Conservation (phyloP, 371 early-diverging fungal genomes). For the Blyttiomyces sp. region DNA sequence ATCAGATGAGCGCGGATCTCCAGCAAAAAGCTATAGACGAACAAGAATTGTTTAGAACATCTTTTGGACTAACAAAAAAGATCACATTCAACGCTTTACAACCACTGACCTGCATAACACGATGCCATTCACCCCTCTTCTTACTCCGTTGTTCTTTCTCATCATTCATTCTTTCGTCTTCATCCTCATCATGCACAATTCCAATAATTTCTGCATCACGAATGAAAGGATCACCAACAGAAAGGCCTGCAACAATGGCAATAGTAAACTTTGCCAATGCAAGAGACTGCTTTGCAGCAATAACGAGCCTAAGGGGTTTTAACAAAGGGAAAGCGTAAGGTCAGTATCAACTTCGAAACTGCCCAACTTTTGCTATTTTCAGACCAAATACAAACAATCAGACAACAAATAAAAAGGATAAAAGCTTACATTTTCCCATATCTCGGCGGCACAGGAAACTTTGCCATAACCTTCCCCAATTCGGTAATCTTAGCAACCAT, state of each 20-base stretch:
- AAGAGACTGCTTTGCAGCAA: constrained; percentile 70
- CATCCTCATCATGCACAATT: constrained; percentile 8
- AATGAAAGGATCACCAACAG: constrained; percentile 88
- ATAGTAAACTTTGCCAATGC: constrained; percentile 82
- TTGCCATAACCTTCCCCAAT: constrained; percentile 84
- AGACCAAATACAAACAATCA: not conserved
- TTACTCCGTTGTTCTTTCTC: constrained; percentile 21
- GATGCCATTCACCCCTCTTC: constrained; percentile 32
- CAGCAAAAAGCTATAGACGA: constrained; percentile 57
- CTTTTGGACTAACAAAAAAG: not conserved
- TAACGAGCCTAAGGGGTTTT: constrained; percentile 68
- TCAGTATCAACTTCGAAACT: not conserved
- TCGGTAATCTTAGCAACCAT: constrained; percentile 62
- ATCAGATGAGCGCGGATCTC: constrained; percentile 76
- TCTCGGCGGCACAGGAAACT: constrained; percentile 92
- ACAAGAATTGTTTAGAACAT: constrained; percentile 40
- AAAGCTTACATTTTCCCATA: constrained; percentile 82
- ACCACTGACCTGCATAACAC: constrained; percentile 35
- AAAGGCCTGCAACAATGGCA: constrained; percentile 83
- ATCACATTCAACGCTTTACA: constrained; percentile 1
- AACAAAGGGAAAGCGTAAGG: too few species aligned
- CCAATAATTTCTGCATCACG: constrained; percentile 36
- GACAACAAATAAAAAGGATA: not conserved
- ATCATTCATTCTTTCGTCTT: constrained; percentile 27
- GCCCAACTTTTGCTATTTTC: not conserved